These are phyloP conservation scores for Ceratocystis huliohia DNA, from an alignment of 2,329 filamentous ascomycete genomes.

Conservation along the genomic window DNA sequence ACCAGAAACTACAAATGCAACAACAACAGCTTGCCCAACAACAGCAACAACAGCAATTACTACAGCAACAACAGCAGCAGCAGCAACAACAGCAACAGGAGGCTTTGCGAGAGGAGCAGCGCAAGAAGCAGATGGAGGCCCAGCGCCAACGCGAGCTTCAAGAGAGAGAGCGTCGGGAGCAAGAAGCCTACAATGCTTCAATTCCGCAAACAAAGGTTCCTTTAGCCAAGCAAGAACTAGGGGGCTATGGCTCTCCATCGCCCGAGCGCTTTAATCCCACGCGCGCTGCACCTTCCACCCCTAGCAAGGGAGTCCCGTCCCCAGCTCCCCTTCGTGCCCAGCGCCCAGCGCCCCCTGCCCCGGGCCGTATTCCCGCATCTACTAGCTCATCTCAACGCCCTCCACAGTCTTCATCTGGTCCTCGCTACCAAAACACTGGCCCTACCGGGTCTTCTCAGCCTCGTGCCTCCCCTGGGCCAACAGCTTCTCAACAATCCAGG, in stretches of 20 bases:
- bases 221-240: constrained; percentile 80
- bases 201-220: constrained; percentile 70
- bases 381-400: constrained; percentile 17
- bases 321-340: constrained; percentile 55
- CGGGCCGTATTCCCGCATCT: constrained; percentile 19
- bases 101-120: constrained; percentile 42
- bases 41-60: constrained; percentile 18
- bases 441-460: constrained; percentile 32
- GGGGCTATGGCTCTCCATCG: constrained; percentile 35
- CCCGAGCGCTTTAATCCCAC: constrained; percentile 73
- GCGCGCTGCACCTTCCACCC: constrained; percentile 66
- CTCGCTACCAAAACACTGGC: constrained; percentile 41
- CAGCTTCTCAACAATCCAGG: constrained; percentile 35
- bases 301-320: constrained; percentile 37
- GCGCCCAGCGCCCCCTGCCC: constrained; percentile 68
- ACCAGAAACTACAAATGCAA: constrained; percentile 16
- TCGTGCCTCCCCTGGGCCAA: background rate
- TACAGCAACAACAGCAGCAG: constrained; percentile 27
- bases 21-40: constrained; percentile 13
- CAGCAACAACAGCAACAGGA: constrained; percentile 45
- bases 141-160: constrained; percentile 46
- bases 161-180: constrained; percentile 59
- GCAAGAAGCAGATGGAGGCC: constrained; percentile 49
- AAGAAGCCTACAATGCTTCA: constrained; percentile 81
- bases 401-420: constrained; percentile 31